Evolutionary conservation across 148 eudicot species (phyloP).

Genomic region (Rhododendron ferrugineum): DNA sequence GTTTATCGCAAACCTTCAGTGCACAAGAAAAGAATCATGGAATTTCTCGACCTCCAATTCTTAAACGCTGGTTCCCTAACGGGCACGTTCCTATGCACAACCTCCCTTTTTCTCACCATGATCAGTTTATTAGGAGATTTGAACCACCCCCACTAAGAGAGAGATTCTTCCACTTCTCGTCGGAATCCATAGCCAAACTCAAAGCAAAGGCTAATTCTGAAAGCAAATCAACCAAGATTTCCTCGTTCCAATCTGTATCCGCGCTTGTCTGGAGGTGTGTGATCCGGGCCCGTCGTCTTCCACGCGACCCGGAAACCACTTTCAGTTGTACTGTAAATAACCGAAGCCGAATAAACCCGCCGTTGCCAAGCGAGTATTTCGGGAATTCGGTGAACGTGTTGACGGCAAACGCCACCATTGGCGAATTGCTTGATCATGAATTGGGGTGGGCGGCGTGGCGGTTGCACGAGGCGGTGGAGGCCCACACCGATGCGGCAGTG

Average conservation of each 20-base stretch:
- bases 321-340: constrained; percentile 5
- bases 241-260: constrained; percentile 22
- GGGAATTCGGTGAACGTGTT: constrained; percentile 4
- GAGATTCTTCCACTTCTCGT: constrained; percentile 25
- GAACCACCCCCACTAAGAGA: constrained; percentile 15
- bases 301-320: background rate
- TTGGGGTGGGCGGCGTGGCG: background rate
- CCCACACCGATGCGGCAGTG: background rate
- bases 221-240: constrained; percentile 10
- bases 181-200: constrained; percentile 13
- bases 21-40: background rate
- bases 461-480: background rate
- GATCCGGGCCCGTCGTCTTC: constrained; percentile 3
- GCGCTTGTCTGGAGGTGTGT: constrained; percentile 22
- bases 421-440: background rate
- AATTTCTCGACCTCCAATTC: constrained; percentile 16
- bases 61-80: constrained; percentile 16
- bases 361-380: constrained; percentile 17
- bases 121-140: constrained; percentile 18
- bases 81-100: constrained; percentile 12
- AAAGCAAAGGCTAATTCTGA: constrained; percentile 20
- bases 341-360: constrained; percentile 17
- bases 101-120: constrained; percentile 24
- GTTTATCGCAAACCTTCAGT: constrained; percentile 5
- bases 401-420: background rate